These are phyloP conservation scores for Pontederia crassipes DNA, from an alignment of 176 grass and related monocot genomes.

Conservation along the genomic window DNA sequence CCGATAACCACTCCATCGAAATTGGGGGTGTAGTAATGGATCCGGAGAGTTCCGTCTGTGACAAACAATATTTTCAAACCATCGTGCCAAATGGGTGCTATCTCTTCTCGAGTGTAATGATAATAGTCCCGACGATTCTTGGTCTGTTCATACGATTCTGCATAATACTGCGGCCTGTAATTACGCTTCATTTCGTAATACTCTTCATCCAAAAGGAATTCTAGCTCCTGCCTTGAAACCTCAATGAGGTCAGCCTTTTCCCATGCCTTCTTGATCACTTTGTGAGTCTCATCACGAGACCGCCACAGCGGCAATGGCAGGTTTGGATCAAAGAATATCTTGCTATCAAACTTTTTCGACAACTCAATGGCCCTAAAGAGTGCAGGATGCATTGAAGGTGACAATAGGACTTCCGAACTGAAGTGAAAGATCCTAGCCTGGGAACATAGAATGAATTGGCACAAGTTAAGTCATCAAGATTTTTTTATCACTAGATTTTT, in stretches of 20 bases:
- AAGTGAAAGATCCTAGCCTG: constrained; percentile 89
- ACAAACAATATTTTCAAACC: constrained; percentile 73
- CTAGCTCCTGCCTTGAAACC: constrained; percentile 69
- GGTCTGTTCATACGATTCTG: constrained; percentile 48
- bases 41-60: constrained; percentile 62
- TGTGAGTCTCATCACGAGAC: constrained; percentile 61
- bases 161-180: constrained; percentile 71
- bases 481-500: no score
- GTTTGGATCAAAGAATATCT: constrained; percentile 85
- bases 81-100: constrained; percentile 62
- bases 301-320: constrained; percentile 71
- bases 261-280: constrained; percentile 59
- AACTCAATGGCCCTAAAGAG: constrained; percentile 74
- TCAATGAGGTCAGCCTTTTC: constrained; percentile 72
- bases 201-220: constrained; percentile 85
- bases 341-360: constrained; percentile 57
- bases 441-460: constrained; percentile 24
- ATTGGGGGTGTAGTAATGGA: constrained; percentile 77
- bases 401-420: constrained; percentile 65
- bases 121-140: constrained; percentile 51
- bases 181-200: constrained; percentile 62
- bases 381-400: constrained; percentile 39
- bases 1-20: constrained; percentile 69
- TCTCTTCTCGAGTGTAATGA: constrained; percentile 63
- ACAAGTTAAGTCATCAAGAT: neutral